Conservation (phyloP, 2,329 filamentous ascomycete genomes). For the Didymella pinodella region DNA sequence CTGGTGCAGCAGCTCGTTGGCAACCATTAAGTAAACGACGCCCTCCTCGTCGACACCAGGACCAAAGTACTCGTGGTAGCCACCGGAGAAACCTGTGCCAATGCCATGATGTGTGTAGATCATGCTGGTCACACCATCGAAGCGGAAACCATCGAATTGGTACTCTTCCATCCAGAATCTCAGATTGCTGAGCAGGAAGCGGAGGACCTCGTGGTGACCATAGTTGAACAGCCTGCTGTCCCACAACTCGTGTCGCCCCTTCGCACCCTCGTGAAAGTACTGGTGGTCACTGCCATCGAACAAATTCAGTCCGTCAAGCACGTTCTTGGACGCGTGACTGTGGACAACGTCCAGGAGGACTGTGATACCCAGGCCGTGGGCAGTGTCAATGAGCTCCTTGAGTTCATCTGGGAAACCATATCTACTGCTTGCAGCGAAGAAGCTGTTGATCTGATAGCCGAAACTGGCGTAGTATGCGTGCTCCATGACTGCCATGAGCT, state of each 20-base stretch:
- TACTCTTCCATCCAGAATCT: slow-evolving; percentile 99
- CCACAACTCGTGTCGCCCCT: slow-evolving; percentile 91
- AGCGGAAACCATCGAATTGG: slow-evolving; percentile 93
- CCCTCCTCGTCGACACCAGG: slow-evolving; percentile 88
- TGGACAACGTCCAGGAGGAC: slow-evolving; percentile 96
- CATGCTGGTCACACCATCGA: slow-evolving; percentile 99
- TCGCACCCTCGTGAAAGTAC: slow-evolving; percentile 90
- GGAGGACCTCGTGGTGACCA: slow-evolving; percentile 88
- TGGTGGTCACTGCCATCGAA: slow-evolving; percentile 95
- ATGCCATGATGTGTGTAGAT: slow-evolving; percentile 96
- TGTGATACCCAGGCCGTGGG: slow-evolving; percentile 87
- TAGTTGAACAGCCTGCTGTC: slow-evolving; percentile 98
- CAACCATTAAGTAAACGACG: slow-evolving; percentile 92
- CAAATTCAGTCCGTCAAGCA: slow-evolving; percentile 91
- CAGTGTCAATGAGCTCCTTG: slow-evolving; percentile 95
- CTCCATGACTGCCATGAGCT: slow-evolving; percentile 99
- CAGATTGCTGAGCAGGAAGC: slow-evolving; percentile 95
- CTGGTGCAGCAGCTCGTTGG: slow-evolving; percentile 94
- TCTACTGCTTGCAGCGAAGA: slow-evolving; percentile 95
- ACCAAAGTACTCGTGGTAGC: slow-evolving; percentile 98
- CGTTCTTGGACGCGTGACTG: slow-evolving; percentile 97
- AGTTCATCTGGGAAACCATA: slow-evolving; percentile 94
- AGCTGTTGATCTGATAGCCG: slow-evolving; percentile 98
- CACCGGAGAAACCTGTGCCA: slow-evolving; percentile 95
- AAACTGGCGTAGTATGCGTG: slow-evolving; percentile 99